Conservation (phyloP, 352 stramenopile species). For the Peronosclerospora sorghi region DNA sequence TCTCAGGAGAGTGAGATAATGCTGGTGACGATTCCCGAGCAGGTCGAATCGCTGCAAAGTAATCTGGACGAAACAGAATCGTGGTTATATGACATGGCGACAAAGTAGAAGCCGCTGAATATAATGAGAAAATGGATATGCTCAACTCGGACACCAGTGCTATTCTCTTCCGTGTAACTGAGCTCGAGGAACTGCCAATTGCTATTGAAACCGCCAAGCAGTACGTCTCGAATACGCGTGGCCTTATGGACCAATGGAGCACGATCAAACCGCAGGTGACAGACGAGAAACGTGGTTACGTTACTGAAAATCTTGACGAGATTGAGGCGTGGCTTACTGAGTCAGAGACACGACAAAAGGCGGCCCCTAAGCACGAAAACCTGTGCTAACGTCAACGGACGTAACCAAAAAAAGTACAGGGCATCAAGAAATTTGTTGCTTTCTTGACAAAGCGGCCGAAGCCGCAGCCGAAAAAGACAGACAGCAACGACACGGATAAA, state of each 20-base stretch:
- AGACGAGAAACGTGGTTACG: conserved; percentile 83
- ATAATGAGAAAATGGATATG: conserved; percentile 75
- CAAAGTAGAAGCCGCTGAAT: conserved; percentile 74
- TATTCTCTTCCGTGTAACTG: conserved; percentile 83
- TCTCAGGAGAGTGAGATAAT: conserved; percentile 67
- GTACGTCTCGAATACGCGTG: conserved; percentile 49
- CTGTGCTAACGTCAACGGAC: conserved; percentile 80
- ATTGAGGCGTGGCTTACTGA: conserved; percentile 74
- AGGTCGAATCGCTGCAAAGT: conserved; percentile 68
- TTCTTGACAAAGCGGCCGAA: conserved; percentile 68
- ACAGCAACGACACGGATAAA: conserved; percentile 29
- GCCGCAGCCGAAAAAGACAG: conserved; percentile 51
- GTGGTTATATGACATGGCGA: conserved; percentile 93
- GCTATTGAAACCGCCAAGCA: conserved; percentile 61
- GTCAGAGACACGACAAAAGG: conserved; percentile 47
- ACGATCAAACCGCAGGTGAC: conserved; percentile 75
- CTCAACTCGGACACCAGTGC: conserved; percentile 76
- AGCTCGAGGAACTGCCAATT: conserved; percentile 77
- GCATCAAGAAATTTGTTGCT: conserved; percentile 73
- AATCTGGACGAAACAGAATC: conserved; percentile 79
- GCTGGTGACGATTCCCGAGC: conserved; percentile 72
- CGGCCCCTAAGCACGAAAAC: conserved; percentile 62
- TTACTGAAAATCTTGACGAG: conserved; percentile 79
- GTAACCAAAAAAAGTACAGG: conserved; percentile 81
- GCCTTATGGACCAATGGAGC: conserved; percentile 51